Percentiles rank a stretch among this genome's conserved stretches.
Evolutionary conservation across 164 flowering plant genomes (phyloP).

Genomic region (Chimonanthus praecox): DNA sequence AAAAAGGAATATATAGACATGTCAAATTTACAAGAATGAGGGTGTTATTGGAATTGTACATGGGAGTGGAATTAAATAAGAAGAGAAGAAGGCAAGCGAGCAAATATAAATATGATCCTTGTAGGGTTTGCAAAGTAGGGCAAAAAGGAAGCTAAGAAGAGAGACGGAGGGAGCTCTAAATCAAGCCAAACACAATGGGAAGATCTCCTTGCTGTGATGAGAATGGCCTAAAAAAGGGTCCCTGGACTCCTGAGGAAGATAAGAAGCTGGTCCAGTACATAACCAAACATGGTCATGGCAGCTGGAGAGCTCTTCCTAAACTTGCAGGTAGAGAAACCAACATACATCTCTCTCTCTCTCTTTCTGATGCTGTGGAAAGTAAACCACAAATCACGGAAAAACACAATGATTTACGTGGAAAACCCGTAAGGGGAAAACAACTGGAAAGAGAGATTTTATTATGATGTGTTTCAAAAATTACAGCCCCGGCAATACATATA

Average conservation of each 20-base stretch:
- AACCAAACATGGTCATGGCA: conserved; percentile 8
- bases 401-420: too few species aligned
- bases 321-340: conserved; percentile 9
- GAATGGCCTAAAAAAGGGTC: conserved; percentile 11
- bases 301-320: conserved; percentile 13
- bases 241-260: conserved; percentile 16
- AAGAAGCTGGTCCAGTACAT: conserved; percentile 9
- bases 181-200: conserved; percentile 2
- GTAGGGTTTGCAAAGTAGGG: neutral
- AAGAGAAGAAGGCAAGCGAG: neutral
- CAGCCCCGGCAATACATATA: neutral
- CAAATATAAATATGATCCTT: conserved; percentile 1
- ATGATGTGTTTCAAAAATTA: too few species aligned
- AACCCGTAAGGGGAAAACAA: too few species aligned
- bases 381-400: too few species aligned
- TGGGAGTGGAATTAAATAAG: neutral
- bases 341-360: neutral
- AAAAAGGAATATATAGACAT: neutral
- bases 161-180: neutral
- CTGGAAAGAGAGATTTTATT: too few species aligned
- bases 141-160: neutral
- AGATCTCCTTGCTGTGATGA: conserved; percentile 15
- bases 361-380: neutral
- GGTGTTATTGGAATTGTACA: neutral
- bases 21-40: neutral